Percentiles rank a stretch among this genome's conserved stretches.
Conservation (phyloP, 768 basidiomycete species). For the Tulasnella sp. region DNA sequence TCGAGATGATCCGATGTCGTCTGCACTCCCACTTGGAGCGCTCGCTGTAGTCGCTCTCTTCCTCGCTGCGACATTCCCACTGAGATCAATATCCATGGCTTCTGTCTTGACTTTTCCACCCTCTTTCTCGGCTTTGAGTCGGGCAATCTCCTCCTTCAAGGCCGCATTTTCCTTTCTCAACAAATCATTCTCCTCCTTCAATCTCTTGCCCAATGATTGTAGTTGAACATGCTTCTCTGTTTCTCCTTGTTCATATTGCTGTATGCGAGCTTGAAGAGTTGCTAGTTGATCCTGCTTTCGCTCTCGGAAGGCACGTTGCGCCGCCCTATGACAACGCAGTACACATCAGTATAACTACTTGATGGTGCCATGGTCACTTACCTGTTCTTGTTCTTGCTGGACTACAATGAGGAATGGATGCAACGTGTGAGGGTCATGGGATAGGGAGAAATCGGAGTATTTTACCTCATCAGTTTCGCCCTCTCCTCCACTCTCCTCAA, state of each 20-base stretch:
- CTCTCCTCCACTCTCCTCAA: slow-evolving; percentile 21
- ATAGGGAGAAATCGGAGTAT: slow-evolving; percentile 2
- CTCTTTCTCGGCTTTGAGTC: slow-evolving; percentile 18
- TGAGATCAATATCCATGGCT: background rate
- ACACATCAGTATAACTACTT: slow-evolving; percentile 58
- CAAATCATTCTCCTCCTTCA: slow-evolving; percentile 76
- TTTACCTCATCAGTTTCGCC: slow-evolving; percentile 42
- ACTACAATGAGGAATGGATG: slow-evolving; percentile 3
- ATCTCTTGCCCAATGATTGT: slow-evolving; percentile 66
- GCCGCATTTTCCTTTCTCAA: slow-evolving; percentile 53
- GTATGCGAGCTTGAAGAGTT: slow-evolving; percentile 73
- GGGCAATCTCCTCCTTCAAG: slow-evolving; percentile 35
- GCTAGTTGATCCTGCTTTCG: slow-evolving; percentile 80
- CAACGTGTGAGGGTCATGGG: background rate
- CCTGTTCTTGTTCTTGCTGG: slow-evolving; percentile 22
- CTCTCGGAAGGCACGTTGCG: slow-evolving; percentile 81
- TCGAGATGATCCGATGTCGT: too few species aligned
- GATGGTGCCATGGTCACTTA: slow-evolving; percentile 40
- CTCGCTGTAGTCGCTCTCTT: too few species aligned
- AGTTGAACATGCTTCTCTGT: slow-evolving; percentile 75
- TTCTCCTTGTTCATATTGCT: slow-evolving; percentile 81
- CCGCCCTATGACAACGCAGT: slow-evolving; percentile 39
- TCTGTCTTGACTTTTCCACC: background rate
- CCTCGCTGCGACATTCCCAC: too few species aligned
- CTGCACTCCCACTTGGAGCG: too few species aligned